phyloP scores from a whole-genome alignment of 768 basidiomycete species.

The Phaeotremella fagi region DNA sequence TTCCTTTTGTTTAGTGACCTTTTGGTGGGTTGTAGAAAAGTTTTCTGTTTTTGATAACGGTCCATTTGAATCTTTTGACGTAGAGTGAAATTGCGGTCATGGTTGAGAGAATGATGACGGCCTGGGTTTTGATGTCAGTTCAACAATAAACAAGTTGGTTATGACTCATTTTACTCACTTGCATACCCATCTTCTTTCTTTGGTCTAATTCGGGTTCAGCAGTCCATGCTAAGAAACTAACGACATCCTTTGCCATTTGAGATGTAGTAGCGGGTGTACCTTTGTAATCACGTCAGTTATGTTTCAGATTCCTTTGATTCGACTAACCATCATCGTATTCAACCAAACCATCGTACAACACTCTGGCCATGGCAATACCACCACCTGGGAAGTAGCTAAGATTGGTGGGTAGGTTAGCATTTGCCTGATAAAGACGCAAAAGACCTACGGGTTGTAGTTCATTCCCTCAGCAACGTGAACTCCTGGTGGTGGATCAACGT shows the following conservation, averaged over 20 bases:
- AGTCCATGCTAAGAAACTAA: constrained; percentile 92
- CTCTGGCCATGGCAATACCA: constrained; percentile 96
- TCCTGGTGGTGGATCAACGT: constrained; percentile 85
- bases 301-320: not conserved
- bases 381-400: constrained; percentile 94
- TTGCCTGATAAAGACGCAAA: not conserved
- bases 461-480: constrained; percentile 65
- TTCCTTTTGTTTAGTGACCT: constrained; percentile 8
- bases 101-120: constrained; percentile 84
- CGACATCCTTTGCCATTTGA: constrained; percentile 99
- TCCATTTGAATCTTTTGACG: constrained; percentile 95
- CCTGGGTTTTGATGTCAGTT: no score
- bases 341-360: constrained; percentile 90
- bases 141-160: no score
- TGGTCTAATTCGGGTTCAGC: constrained; percentile 97
- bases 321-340: constrained; percentile 87
- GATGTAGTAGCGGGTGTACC: constrained; percentile 93
- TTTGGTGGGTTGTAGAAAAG: constrained; percentile 53
- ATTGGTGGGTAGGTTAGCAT: not conserved
- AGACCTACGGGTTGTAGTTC: constrained; percentile 66
- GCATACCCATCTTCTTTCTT: constrained; percentile 92
- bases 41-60: constrained; percentile 85
- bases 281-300: constrained; percentile 37
- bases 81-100: constrained; percentile 76
- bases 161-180: no score